These are phyloP conservation scores for Ophiostoma sp. DNA, from an alignment of 2,329 filamentous ascomycete genomes.

Conservation along the genomic window DNA sequence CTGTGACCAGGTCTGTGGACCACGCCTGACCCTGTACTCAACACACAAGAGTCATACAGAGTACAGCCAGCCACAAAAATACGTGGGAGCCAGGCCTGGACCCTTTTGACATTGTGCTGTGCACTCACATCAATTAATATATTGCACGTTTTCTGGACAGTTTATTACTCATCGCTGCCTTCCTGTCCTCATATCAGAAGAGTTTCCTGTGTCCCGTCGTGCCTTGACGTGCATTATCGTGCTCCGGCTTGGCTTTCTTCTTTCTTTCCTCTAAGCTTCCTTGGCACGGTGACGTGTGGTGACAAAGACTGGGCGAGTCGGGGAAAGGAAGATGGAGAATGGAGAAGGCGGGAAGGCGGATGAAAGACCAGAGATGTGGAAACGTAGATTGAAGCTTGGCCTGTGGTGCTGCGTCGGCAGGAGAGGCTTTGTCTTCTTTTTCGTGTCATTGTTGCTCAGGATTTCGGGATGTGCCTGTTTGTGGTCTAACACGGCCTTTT, in stretches of 20 bases:
- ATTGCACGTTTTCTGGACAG: no score
- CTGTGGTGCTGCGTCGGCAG: constrained; percentile 1
- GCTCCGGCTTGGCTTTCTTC: neutral
- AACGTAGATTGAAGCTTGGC: constrained; percentile 11
- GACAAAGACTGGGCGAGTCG: neutral
- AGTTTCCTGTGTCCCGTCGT: constrained; percentile 1
- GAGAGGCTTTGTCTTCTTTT: neutral
- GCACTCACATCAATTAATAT: no score
- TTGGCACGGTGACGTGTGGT: constrained; percentile 4
- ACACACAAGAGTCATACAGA: neutral
- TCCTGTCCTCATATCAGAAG: neutral
- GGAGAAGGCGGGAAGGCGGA: no score
- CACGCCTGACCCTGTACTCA: constrained; percentile 1
- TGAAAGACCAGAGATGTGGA: neutral
- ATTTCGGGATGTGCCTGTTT: neutral
- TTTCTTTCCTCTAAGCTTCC: neutral
- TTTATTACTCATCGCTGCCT: neutral
- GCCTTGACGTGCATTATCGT: constrained; percentile 18
- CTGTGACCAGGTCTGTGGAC: neutral
- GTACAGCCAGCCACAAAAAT: constrained; percentile 6
- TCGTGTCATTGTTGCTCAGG: neutral
- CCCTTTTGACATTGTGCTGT: no score
- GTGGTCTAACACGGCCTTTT: neutral
- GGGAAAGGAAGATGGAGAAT: neutral
- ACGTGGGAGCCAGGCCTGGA: no score